phyloP scores from a whole-genome alignment of 371 early-diverging fungal species.

The Sporodiniella umbellata region DNA sequence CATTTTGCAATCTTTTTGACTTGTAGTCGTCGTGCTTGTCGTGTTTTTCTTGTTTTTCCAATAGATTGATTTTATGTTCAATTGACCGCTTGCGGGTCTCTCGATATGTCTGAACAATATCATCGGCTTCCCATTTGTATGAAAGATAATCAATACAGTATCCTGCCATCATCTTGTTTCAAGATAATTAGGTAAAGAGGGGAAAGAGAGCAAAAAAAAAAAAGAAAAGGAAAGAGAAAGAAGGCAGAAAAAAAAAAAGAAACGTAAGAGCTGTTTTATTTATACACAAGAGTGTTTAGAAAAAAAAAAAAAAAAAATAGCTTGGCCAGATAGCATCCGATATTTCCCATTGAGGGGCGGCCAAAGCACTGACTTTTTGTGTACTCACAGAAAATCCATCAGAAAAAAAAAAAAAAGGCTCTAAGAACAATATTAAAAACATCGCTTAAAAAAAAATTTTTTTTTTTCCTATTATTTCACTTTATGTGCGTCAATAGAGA shows the following conservation, averaged over 20 bases:
- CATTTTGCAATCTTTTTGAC: constrained; percentile 31
- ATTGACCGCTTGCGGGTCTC: constrained; percentile 27
- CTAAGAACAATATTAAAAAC: not conserved
- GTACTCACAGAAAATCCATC: constrained; percentile 2
- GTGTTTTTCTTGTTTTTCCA: too few relatives aligned
- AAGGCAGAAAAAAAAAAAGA: too few relatives aligned
- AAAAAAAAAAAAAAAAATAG: too few relatives aligned
- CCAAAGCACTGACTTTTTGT: constrained; percentile 21
- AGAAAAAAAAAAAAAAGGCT: not conserved
- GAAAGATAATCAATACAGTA: constrained; percentile 45
- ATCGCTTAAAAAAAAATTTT: too few relatives aligned
- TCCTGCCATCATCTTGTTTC: constrained; percentile 40
- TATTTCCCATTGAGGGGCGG: not conserved
- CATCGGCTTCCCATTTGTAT: constrained; percentile 35
- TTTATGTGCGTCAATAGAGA: not conserved
- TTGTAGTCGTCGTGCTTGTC: constrained; percentile 19
- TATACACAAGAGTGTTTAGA: too few relatives aligned
- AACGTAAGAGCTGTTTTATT: too few relatives aligned
- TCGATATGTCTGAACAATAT: constrained; percentile 30
- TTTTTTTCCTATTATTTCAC: not conserved
- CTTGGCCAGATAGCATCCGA: constrained; percentile 14
- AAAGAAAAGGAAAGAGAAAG: not conserved
- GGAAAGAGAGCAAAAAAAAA: not conserved
- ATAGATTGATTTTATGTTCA: constrained; percentile 2
- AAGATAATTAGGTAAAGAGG: too few relatives aligned